A percentile compares a stretch with the other conserved stretches of the same genome.
Conservation (phyloP, 305 asterid species). For the Andrographis paniculata region DNA sequence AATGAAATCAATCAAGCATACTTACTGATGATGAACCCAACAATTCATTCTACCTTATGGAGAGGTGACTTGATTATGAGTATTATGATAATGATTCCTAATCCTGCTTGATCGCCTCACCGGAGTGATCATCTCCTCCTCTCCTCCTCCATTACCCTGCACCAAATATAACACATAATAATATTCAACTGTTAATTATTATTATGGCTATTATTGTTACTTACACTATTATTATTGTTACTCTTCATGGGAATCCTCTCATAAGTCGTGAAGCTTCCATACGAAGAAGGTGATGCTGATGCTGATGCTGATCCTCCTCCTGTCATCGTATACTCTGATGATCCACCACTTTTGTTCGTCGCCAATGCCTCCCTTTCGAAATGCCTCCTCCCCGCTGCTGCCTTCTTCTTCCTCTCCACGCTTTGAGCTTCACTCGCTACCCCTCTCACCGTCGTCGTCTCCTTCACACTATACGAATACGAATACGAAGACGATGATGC, state of each 20-base stretch:
- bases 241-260: constrained; percentile 62
- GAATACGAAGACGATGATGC: no score
- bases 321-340: neutral
- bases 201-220: neutral
- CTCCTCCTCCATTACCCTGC: constrained; percentile 65
- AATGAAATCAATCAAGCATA: no score
- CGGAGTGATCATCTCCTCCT: constrained; percentile 71
- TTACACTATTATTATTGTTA: constrained; percentile 30
- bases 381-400: constrained; percentile 13
- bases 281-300: constrained; percentile 58
- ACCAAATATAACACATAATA: neutral
- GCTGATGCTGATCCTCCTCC: constrained; percentile 18
- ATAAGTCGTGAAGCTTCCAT: constrained; percentile 92
- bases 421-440: constrained; percentile 39
- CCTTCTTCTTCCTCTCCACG: constrained; percentile 24
- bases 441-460: constrained; percentile 17
- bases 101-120: constrained; percentile 47
- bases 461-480: no score
- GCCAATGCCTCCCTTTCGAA: constrained; percentile 48
- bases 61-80: neutral
- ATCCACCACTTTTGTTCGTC: no score
- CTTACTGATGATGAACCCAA: no score
- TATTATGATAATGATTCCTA: neutral
- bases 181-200: neutral
- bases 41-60: no score